Base-by-base conservation (phyloP, 805 yeast species). In the Jamesozyma jinghongensis region DNA sequence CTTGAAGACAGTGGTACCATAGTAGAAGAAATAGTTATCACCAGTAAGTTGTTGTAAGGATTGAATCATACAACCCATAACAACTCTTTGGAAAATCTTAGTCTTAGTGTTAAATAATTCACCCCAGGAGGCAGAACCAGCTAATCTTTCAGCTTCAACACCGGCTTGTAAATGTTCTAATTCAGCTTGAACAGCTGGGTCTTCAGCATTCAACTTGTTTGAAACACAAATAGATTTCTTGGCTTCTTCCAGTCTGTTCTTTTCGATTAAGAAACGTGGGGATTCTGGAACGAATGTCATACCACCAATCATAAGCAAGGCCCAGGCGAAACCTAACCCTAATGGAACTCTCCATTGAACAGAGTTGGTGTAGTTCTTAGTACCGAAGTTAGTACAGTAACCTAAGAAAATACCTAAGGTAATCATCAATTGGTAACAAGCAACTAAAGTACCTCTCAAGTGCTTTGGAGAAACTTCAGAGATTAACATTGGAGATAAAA, bases 321-420 rank as follows among this genome's bases (percentile, higher is more conserved):
- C 69, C 72, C 73, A 71, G 22, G 66, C 65, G 51, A 71, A 71
- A 53, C 71, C 67, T 47, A 76, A 61, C 45, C 81, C 81, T 56
- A 80, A 66, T 43, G 81, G 83, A 50, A 79, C 71, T 73, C 86
- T 77, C 86, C 86, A 81, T 65, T 77, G 81, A 12, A 63, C 85
- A 34, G 88, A 79, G 67, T 80, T 80, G 56, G 73, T 69, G 57
- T 63, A 65, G 26, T 43, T 51, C 49, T 74, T 73, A 44, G 84
- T 77, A 62, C 85, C 86, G 61, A 70, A 80, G 19, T 36, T 29
- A 29, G 39, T 70, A 64, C 85, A 79, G 71, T 79, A 79, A 60
- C 86, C 87, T 50, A 81, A 66, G 65, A 81, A 79, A 54, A 81
- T 81, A 66, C 85, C 86, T 37, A 74, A 63, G 32, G 86, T 79